These are phyloP conservation scores for Fusarium brevicatenulatum DNA, from an alignment of 2,329 filamentous ascomycete genomes.

Conservation along the genomic window DNA sequence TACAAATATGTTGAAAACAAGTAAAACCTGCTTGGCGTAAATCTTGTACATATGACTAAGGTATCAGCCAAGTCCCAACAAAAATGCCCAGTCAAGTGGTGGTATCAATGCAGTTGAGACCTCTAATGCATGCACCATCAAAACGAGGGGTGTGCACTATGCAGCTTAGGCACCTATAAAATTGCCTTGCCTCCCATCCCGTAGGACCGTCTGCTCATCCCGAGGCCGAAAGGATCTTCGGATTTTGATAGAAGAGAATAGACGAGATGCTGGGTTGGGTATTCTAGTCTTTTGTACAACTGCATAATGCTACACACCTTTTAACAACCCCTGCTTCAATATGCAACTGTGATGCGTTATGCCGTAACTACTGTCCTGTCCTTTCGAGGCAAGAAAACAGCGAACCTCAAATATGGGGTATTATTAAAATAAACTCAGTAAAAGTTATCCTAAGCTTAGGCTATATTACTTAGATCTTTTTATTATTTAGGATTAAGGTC, in stretches of 20 bases:
- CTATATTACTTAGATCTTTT: too few relatives aligned
- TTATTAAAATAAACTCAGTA: too few relatives aligned
- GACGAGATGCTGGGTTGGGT: conserved; percentile 26
- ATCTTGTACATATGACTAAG: background rate
- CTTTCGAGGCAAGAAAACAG: too few relatives aligned
- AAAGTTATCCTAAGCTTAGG: too few relatives aligned
- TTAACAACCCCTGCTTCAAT: conserved; percentile 11
- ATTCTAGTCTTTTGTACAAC: background rate
- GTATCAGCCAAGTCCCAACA: conserved; percentile 30
- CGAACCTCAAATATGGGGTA: too few relatives aligned
- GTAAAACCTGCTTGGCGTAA: background rate
- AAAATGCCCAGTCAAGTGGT: conserved; percentile 12
- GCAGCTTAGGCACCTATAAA: background rate
- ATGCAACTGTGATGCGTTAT: background rate
- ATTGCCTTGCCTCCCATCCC: background rate
- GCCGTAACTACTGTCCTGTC: background rate
- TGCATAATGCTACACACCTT: background rate
- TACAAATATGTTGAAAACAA: background rate
- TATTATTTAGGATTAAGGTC: too few relatives aligned
- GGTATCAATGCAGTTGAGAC: conserved; percentile 27
- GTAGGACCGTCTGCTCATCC: background rate
- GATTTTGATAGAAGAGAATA: background rate
- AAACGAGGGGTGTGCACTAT: conserved; percentile 6
- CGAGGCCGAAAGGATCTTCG: conserved; percentile 35
- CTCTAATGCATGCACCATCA: conserved; percentile 16